Percentiles rank a stretch among this genome's conserved stretches.
phyloP scores from a whole-genome alignment of 2,329 filamentous ascomycete genomes.

The Aureobasidium lini region DNA sequence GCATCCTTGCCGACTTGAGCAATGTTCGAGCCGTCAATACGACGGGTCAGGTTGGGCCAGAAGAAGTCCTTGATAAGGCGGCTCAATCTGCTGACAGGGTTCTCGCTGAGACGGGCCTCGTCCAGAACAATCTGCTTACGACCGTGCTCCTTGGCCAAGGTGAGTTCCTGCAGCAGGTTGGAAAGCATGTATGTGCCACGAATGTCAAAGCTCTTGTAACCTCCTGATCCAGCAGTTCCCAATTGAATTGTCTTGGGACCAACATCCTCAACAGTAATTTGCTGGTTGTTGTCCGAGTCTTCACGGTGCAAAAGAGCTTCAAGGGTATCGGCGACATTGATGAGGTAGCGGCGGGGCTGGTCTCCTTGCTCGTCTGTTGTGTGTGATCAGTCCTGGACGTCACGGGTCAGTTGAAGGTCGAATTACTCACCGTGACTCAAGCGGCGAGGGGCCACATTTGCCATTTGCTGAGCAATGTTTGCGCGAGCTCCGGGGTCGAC shows the following conservation, averaged over 20 bases:
- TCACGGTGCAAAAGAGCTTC: constrained; percentile 74
- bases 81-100: constrained; percentile 80
- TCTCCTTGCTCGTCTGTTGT: constrained; percentile 63
- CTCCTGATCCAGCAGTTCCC: constrained; percentile 77
- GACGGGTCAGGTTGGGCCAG: constrained; percentile 83
- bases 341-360: constrained; percentile 69
- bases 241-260: constrained; percentile 85
- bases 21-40: constrained; percentile 83
- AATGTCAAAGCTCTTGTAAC: constrained; percentile 80
- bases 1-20: constrained; percentile 80
- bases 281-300: constrained; percentile 88
- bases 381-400: constrained; percentile 36
- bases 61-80: constrained; percentile 84
- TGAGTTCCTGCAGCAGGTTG: constrained; percentile 91
- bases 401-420: neutral
- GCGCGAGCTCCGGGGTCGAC: constrained; percentile 16
- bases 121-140: constrained; percentile 86
- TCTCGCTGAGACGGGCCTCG: constrained; percentile 86
- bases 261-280: constrained; percentile 94
- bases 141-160: constrained; percentile 82
- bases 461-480: constrained; percentile 16
- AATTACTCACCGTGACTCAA: constrained; percentile 27
- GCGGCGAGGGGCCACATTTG: constrained; percentile 19
- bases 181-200: constrained; percentile 96
- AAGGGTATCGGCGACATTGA: constrained; percentile 79